Evolutionary conservation across 352 stramenopile genomes (phyloP).

Genomic region (Pythium angustatum): DNA sequence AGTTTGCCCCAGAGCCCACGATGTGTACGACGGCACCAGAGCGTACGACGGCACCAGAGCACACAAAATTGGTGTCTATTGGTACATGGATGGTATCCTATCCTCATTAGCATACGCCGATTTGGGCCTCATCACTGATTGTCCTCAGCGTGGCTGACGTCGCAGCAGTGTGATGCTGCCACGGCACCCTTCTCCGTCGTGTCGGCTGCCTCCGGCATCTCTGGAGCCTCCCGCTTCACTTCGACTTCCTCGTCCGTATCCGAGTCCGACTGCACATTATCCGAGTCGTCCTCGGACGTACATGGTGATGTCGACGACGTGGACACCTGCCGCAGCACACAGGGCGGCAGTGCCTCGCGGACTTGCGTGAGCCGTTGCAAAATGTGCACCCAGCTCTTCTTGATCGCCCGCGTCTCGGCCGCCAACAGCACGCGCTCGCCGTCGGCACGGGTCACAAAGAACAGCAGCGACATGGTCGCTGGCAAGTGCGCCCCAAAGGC

Average conservation of each 20-base stretch:
- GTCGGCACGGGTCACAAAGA: slow-evolving; percentile 70
- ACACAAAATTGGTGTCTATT: not conserved
- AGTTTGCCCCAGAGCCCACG: no score
- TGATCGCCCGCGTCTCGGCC: slow-evolving; percentile 43
- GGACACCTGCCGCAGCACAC: slow-evolving; percentile 20
- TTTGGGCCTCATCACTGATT: not conserved
- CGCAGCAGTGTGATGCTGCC: no score
- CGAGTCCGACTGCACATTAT: slow-evolving; percentile 1
- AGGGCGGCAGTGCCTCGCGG: slow-evolving; percentile 32
- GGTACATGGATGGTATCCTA: slow-evolving; percentile 1
- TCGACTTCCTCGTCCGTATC: slow-evolving; percentile 12
- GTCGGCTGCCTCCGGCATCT: slow-evolving; percentile 2
- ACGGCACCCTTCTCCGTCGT: not conserved
- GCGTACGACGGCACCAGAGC: no score
- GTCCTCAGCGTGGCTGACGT: no score
- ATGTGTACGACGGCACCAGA: no score
- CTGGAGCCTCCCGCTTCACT: slow-evolving; percentile 6
- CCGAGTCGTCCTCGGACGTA: slow-evolving; percentile 25
- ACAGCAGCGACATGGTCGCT: slow-evolving; percentile 50
- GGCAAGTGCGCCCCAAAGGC: slow-evolving; percentile 59
- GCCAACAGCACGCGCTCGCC: slow-evolving; percentile 62
- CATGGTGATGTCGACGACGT: slow-evolving; percentile 21
- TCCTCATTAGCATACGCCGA: not conserved
- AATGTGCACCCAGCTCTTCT: slow-evolving; percentile 61
- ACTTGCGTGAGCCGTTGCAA: slow-evolving; percentile 53